Base-by-base conservation (phyloP, 139 green algal genomes). In the Chlorella sp. region DNA sequence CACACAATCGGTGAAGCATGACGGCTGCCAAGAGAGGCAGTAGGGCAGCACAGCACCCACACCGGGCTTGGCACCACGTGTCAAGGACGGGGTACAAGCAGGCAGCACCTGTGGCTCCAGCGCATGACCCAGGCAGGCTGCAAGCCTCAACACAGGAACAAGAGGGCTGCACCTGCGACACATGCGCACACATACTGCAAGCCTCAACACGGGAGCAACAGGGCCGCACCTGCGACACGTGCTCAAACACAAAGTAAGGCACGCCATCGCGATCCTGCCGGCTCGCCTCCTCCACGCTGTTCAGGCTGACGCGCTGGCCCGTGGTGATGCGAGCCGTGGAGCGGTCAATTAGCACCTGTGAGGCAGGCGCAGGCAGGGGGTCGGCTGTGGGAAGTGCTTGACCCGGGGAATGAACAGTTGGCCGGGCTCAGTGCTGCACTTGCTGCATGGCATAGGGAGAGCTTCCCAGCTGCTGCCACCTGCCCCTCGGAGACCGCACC, bases 191-290 rank as follows among this genome's bases (percentile, higher is more conserved):
- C 94, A 91, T 95, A 92, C n/a, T n/a, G n/a, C n/a, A n/a, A n/a
- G n/a, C n/a, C n/a, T n/a, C 44, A 51, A 13, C 30, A 20, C 65
- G 26, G 30, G 65, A 1, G 1, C 9, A 30, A 38, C 7, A 38
- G 17, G 5, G 17, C 63, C 6, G 51, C 11, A 60, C 51, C 51
- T 30, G 20, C 16, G 92, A 92, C 5, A 95, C 76, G 87, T 97
- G 94, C 88, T 98, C 95, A 76, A 96, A 98, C 64, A 95, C 86
- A 30, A 79, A 96, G 91, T 95, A 97, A 7, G 62, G 76, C 47
- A 72, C 47, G 0, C 92, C 92, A 15, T 89, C 90, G 2, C 67
- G 65, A 4, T 90, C 87, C 30, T 87, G 67, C 20, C 81, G 67
- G 6, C 32, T 41, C 13, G 89, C 81, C 15, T 84, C 85, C 89